These are phyloP conservation scores for Yamadazyma phyllophila DNA, from an alignment of 805 yeast genomes.

Conservation along the genomic window DNA sequence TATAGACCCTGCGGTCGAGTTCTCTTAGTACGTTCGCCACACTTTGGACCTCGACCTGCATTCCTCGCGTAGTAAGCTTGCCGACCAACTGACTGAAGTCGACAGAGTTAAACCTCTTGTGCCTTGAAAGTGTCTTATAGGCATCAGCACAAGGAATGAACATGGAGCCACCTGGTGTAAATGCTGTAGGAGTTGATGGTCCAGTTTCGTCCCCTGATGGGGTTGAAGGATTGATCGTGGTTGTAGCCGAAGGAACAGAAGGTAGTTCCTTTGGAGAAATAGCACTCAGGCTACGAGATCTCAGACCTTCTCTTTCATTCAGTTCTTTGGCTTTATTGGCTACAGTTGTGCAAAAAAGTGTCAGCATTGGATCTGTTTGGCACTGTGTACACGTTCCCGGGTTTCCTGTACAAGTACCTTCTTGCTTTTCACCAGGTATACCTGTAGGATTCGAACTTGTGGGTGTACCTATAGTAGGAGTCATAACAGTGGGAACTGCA, in stretches of 20 bases:
- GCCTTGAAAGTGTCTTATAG: constrained; percentile 80
- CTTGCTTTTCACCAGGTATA: background rate
- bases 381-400: constrained; percentile 88
- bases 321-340: constrained; percentile 49
- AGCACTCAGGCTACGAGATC: constrained; percentile 2
- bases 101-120: constrained; percentile 69
- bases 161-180: constrained; percentile 23
- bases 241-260: constrained; percentile 19
- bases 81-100: constrained; percentile 75
- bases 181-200: constrained; percentile 6
- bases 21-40: constrained; percentile 84
- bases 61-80: constrained; percentile 74
- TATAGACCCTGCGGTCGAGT: constrained; percentile 64
- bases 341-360: constrained; percentile 82
- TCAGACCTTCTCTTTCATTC: constrained; percentile 10
- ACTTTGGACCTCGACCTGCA: constrained; percentile 89
- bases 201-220: constrained; percentile 3
- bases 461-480: constrained; percentile 12
- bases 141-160: constrained; percentile 91
- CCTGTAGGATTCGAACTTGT: constrained; percentile 10
- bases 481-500: constrained; percentile 34
- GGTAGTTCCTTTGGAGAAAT: constrained; percentile 6
- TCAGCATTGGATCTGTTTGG: constrained; percentile 82
- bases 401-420: constrained; percentile 69
- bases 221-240: constrained; percentile 12